Evolutionary conservation across 352 stramenopile genomes (phyloP).

Genomic region (Globisporangium cystogenes): DNA sequence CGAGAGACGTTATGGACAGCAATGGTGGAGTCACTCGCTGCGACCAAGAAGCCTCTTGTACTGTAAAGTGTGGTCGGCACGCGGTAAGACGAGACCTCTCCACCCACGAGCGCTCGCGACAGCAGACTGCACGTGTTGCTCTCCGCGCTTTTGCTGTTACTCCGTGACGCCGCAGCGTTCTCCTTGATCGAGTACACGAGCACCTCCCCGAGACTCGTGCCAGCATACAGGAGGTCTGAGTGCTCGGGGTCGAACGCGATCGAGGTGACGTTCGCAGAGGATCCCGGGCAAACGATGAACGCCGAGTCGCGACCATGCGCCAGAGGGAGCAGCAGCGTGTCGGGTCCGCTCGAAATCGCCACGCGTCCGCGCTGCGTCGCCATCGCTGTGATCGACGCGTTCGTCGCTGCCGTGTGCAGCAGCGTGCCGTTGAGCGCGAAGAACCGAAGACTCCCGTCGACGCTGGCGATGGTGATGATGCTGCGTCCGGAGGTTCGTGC

Average conservation of each 20-base stretch:
- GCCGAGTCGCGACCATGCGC: slow-evolving; percentile 18
- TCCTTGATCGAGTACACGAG: slow-evolving; percentile 25
- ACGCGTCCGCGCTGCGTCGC: slow-evolving; percentile 32
- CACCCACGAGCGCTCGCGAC: background rate
- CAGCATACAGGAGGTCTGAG: slow-evolving; percentile 38
- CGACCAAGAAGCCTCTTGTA: slow-evolving; percentile 12
- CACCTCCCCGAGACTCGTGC: slow-evolving; percentile 37
- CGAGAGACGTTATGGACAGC: slow-evolving; percentile 12
- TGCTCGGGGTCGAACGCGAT: slow-evolving; percentile 39
- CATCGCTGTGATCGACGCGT: slow-evolving; percentile 16
- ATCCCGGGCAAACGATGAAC: slow-evolving; percentile 35
- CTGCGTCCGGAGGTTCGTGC: slow-evolving; percentile 15
- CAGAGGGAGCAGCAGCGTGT: slow-evolving; percentile 25
- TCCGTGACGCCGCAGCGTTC: background rate
- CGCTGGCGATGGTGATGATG: slow-evolving; percentile 14
- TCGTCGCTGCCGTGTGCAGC: slow-evolving; percentile 27
- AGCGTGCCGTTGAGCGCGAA: slow-evolving; percentile 39
- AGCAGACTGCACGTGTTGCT: slow-evolving; percentile 1
- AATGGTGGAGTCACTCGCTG: background rate
- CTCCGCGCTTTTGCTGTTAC: background rate
- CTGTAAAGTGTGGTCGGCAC: background rate
- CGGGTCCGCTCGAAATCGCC: slow-evolving; percentile 31
- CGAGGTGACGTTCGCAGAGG: slow-evolving; percentile 24
- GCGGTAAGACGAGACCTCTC: background rate
- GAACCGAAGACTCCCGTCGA: slow-evolving; percentile 16